Conservation (phyloP, 805 yeast genomes). For the Starmerella potacharoeniae region DNA sequence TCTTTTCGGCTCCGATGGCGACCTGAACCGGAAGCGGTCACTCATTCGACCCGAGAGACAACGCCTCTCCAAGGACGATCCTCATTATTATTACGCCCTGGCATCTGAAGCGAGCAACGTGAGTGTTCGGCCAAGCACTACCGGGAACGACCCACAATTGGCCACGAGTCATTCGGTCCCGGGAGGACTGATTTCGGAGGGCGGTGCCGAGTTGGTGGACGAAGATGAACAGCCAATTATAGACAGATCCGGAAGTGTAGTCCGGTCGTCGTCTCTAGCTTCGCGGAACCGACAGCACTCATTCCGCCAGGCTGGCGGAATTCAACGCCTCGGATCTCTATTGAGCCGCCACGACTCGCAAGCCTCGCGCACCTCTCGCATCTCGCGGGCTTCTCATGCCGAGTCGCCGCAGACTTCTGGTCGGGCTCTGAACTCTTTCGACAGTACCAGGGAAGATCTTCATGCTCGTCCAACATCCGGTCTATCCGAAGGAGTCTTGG, state of each 20-base stretch:
- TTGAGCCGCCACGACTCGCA: background rate
- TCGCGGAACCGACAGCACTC: conserved; percentile 2
- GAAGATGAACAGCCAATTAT: conserved; percentile 7
- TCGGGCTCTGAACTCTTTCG: background rate
- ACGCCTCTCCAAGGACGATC: conserved; percentile 51
- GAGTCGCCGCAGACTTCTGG: background rate
- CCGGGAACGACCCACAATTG: conserved; percentile 52
- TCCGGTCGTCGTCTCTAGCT: background rate
- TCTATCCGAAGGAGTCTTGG: background rate
- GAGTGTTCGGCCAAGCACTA: conserved; percentile 53
- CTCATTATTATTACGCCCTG: conserved; percentile 54
- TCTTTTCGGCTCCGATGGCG: conserved; percentile 9
- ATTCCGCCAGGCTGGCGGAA: background rate
- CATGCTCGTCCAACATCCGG: background rate
- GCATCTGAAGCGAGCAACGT: conserved; percentile 27
- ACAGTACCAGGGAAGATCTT: background rate
- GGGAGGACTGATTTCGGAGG: background rate
- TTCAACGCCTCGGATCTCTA: background rate
- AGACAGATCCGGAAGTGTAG: background rate
- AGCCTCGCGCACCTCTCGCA: background rate
- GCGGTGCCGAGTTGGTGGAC: background rate
- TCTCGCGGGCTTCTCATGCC: background rate
- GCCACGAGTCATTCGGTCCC: conserved; percentile 6
- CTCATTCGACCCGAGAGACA: conserved; percentile 80
- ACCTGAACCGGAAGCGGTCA: conserved; percentile 43